Percentiles rank a stretch among this genome's conserved stretches.
Evolutionary conservation across 1,284 basidiomycete genomes (phyloP).

Genomic region (Apiotrichum montevideense): DNA sequence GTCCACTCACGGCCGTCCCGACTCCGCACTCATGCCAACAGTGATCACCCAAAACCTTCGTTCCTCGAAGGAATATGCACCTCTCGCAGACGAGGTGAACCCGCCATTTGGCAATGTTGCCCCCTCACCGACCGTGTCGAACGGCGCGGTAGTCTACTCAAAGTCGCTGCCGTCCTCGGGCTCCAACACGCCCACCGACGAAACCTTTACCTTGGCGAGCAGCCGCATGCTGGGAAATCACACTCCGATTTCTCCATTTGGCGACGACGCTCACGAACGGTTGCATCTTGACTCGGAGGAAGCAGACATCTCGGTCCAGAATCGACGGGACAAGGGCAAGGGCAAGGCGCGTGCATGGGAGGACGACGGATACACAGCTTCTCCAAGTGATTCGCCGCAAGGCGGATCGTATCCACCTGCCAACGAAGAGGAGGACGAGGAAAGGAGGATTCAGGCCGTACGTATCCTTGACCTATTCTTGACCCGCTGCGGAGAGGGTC

Average conservation of each 20-base stretch:
- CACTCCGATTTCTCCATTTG: background rate
- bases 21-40: too few relatives aligned
- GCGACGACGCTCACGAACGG: background rate
- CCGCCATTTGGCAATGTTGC: conserved; percentile 30
- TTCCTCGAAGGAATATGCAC: conserved; percentile 27
- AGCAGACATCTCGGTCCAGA: background rate
- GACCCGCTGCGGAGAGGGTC: too few relatives aligned
- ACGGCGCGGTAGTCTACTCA: conserved; percentile 35
- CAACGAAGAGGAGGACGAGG: conserved; percentile 41
- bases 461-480: conserved; percentile 7
- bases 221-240: background rate
- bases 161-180: conserved; percentile 8
- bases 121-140: conserved; percentile 24
- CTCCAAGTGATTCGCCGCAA: conserved; percentile 13
- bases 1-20: too few relatives aligned
- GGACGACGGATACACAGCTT: background rate
- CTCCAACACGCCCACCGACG: conserved; percentile 2
- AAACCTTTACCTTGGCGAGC: conserved; percentile 10
- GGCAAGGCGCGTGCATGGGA: conserved; percentile 33
- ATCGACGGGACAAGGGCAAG: background rate
- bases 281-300: background rate
- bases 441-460: conserved; percentile 43
- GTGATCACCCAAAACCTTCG: too few relatives aligned
- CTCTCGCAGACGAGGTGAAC: conserved; percentile 35
- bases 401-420: conserved; percentile 33